phyloP scores from a whole-genome alignment of 805 yeast genomes.

The Komagataella kurtzmanii region DNA sequence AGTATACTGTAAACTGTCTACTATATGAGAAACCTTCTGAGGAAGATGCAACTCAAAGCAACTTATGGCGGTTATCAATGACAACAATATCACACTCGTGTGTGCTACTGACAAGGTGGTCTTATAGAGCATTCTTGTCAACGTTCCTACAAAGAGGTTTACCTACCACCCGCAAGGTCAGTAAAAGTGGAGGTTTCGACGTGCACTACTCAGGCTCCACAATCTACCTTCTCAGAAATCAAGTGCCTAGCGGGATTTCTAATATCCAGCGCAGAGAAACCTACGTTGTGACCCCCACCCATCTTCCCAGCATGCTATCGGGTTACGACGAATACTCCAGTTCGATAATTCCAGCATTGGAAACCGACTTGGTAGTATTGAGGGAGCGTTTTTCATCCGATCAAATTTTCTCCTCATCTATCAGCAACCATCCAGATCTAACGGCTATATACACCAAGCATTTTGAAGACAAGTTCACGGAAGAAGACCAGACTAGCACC shows the following conservation, averaged over 20 bases:
- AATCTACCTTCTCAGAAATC: not conserved
- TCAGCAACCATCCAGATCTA: not conserved
- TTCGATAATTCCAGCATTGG: not conserved
- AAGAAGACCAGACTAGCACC: not conserved
- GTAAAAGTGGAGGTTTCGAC: not conserved
- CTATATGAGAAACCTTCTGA: not conserved
- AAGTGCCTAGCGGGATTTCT: not conserved
- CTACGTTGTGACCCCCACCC: not conserved
- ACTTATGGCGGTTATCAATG: not conserved
- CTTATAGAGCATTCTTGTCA: not conserved
- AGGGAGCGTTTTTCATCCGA: not conserved
- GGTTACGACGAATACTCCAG: not conserved
- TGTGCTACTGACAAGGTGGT: not conserved
- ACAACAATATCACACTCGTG: not conserved
- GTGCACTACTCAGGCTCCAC: not conserved
- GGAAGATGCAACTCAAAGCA: not conserved
- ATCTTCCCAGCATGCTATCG: not conserved
- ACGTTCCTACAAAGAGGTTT: not conserved
- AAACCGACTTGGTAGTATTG: not conserved
- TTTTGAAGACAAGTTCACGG: not conserved
- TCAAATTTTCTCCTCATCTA: not conserved
- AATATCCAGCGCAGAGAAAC: not conserved
- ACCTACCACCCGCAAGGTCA: not conserved
- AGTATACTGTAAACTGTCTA: not conserved
- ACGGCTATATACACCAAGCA: not conserved